A percentile compares a stretch with the other conserved stretches of the same genome.
Evolutionary conservation across 1,284 basidiomycete species (phyloP).

Genomic region (Mrakiaceae sp.): DNA sequence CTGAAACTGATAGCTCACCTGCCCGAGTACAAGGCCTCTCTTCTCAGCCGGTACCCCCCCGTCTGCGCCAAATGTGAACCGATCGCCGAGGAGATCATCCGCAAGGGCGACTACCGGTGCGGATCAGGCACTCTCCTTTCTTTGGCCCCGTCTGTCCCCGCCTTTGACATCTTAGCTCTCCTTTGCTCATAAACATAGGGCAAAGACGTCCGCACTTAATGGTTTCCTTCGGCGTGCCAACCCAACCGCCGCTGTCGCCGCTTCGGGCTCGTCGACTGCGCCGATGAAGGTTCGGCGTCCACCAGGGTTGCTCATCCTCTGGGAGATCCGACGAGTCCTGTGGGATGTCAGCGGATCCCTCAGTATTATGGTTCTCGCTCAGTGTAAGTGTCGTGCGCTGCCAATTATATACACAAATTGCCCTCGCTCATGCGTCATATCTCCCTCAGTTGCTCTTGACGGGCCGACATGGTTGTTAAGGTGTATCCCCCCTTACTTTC

Average conservation of each 20-base stretch:
- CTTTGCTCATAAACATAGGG: slow-evolving; percentile 14
- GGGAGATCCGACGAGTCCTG: background rate
- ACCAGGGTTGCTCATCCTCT: background rate
- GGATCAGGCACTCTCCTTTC: background rate
- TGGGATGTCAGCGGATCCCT: background rate
- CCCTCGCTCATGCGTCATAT: too few species aligned
- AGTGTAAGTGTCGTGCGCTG: too few species aligned
- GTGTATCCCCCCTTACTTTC: background rate
- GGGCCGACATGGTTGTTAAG: background rate
- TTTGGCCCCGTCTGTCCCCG: background rate
- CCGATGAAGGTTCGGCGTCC: background rate
- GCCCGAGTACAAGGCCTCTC: slow-evolving; percentile 56
- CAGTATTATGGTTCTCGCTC: background rate
- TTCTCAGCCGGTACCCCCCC: slow-evolving; percentile 71
- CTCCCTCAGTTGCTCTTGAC: background rate
- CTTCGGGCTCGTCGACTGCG: too few species aligned
- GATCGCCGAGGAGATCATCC: slow-evolving; percentile 66
- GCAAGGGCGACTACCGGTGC: slow-evolving; percentile 56
- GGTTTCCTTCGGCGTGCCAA: background rate
- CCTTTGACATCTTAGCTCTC: slow-evolving; percentile 61
- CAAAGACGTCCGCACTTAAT: slow-evolving; percentile 15
- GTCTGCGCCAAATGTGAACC: slow-evolving; percentile 65
- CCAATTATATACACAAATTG: too few species aligned
- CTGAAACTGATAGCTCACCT: slow-evolving; percentile 48
- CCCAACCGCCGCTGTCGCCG: background rate